phyloP scores from a whole-genome alignment of 768 basidiomycete genomes.

The Boletus patriciae region DNA sequence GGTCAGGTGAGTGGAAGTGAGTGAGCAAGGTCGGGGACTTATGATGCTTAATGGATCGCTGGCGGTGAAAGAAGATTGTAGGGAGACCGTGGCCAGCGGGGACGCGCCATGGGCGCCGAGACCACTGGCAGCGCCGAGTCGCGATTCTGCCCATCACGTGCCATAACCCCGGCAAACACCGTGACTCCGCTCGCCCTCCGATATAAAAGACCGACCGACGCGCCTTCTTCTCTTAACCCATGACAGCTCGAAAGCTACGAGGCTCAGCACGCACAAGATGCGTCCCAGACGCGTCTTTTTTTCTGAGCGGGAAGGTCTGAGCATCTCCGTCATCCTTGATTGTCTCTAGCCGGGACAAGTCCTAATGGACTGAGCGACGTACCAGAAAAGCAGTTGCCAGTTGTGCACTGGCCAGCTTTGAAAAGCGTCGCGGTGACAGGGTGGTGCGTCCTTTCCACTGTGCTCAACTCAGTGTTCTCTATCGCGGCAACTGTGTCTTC shows the following conservation, averaged over 20 bases:
- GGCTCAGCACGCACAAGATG: slow-evolving; percentile 31
- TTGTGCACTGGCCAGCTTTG: slow-evolving; percentile 22
- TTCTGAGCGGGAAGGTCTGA: slow-evolving; percentile 39
- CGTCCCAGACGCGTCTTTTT: slow-evolving; percentile 15
- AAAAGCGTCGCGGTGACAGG: slow-evolving; percentile 31
- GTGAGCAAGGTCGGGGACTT: slow-evolving; percentile 7
- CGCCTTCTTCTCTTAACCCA: not conserved
- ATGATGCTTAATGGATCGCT: slow-evolving; percentile 34
- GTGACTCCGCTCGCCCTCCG: slow-evolving; percentile 16
- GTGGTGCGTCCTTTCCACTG: slow-evolving; percentile 8
- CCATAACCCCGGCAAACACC: slow-evolving; percentile 10
- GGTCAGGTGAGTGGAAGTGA: not conserved
- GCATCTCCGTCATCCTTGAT: slow-evolving; percentile 29
- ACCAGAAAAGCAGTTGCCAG: slow-evolving; percentile 31
- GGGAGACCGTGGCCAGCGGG: slow-evolving; percentile 32
- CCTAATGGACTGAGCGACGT: slow-evolving; percentile 27
- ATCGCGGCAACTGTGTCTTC: slow-evolving; percentile 21
- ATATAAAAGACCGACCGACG: slow-evolving; percentile 6
- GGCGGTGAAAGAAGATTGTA: slow-evolving; percentile 30
- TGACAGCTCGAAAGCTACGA: slow-evolving; percentile 32
- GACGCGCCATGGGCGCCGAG: slow-evolving; percentile 24
- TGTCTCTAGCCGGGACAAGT: slow-evolving; percentile 30
- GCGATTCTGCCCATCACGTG: slow-evolving; percentile 24
- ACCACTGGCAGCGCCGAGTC: too few relatives aligned
- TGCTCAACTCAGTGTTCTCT: slow-evolving; percentile 11